Base-by-base conservation (phyloP, 2,329 filamentous ascomycete genomes). In the Hymenoscyphus fructigenus region DNA sequence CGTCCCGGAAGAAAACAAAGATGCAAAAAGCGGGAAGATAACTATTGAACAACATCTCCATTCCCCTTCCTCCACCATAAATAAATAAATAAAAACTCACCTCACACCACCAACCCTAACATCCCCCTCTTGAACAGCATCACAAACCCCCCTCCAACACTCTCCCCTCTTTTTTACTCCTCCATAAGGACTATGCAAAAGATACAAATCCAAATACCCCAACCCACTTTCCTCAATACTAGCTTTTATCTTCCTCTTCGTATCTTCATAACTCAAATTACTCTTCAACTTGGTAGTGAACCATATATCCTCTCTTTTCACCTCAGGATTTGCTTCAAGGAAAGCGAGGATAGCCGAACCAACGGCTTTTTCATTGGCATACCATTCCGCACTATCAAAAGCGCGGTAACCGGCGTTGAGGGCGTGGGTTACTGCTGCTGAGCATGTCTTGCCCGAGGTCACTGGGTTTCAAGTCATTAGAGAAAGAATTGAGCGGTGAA, bases 151-250 rank as follows among this genome's bases (percentile, higher is more conserved):
- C 70, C 80, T 84, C 91, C 91, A 95, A 72, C 89, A 91, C 44
- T 90, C 87, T 60, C 90, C 75, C 4, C 91, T 82, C 7, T 86
- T 87, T 70, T 84, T 77, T 2, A 1, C 12, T 1, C 91, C 91
- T 5, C 91, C 91, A 70, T 92, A 92, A 0, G 91, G 92, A 58
- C 87, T 90, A 74, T 95, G 92, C 63, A 95, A 80, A 12, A 96
- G 79, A 75, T 94, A 93, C 56, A 95, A 76, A 73, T 95, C 91
- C 63, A 94, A 86, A 75, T 93, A 93, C 0, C 86, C 89, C 34
- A 93, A 78, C 0, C 87, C 89, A 28, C 85, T 88, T 63, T 84
- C 83, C 57, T 86, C 82, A 3, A 93, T 81, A 34, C 85, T 89
- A 74, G 84, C 75, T 67, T 82, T 85, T 68, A 95, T 91, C 0